Percentiles rank a stretch among this genome's conserved stretches.
phyloP scores from a whole-genome alignment of 805 yeast species.

The Metschnikowia sp. region DNA sequence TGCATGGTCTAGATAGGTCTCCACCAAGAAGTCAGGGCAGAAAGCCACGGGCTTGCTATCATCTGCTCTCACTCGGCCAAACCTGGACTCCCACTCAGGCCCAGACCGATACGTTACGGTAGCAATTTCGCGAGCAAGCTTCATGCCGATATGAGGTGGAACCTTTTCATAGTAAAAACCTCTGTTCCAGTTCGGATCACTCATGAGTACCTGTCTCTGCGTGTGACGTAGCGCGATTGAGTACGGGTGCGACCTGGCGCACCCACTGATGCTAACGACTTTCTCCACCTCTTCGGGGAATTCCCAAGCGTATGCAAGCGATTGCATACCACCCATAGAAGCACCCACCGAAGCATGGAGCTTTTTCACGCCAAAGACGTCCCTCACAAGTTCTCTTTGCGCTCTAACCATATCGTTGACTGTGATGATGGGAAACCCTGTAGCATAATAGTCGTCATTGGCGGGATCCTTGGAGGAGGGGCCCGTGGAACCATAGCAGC shows the following conservation, averaged over 20 bases:
- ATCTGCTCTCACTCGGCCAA: constrained; percentile 84
- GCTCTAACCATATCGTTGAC: constrained; percentile 90
- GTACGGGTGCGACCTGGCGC: constrained; percentile 92
- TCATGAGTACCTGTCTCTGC: constrained; percentile 89
- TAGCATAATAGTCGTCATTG: constrained; percentile 65
- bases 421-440: constrained; percentile 82
- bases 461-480: constrained; percentile 80
- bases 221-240: constrained; percentile 92
- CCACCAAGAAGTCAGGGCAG: constrained; percentile 90
- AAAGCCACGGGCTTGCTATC: constrained; percentile 77
- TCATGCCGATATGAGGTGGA: constrained; percentile 95
- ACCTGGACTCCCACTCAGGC: constrained; percentile 94
- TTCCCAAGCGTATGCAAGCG: constrained; percentile 81
- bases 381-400: constrained; percentile 64
- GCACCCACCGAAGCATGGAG: constrained; percentile 83
- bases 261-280: constrained; percentile 80
- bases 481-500: constrained; percentile 94
- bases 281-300: constrained; percentile 74
- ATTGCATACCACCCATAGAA: constrained; percentile 99
- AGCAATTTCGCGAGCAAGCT: constrained; percentile 88
- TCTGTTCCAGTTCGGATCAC: constrained; percentile 92
- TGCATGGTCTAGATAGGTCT: constrained; percentile 89
- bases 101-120: constrained; percentile 93
- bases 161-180: constrained; percentile 77
- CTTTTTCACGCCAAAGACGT: constrained; percentile 59